Evolutionary conservation across 345 rosid species (phyloP).

Genomic region (Brassica nigra): DNA sequence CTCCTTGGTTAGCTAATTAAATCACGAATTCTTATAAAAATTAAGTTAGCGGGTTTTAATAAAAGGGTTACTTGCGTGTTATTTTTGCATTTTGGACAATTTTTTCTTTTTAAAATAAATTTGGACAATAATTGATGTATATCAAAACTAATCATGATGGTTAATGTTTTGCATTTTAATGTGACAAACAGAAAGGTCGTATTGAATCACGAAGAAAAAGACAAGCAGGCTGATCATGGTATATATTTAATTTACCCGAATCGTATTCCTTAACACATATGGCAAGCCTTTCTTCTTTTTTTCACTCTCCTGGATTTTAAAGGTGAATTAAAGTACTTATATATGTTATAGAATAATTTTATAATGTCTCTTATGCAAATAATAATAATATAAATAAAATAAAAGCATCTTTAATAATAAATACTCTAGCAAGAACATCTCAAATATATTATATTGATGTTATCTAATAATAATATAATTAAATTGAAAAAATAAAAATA

Average conservation of each 20-base stretch:
- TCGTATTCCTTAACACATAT: constrained; percentile 36
- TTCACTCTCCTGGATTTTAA: neutral
- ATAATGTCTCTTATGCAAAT: neutral
- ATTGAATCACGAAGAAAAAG: constrained; percentile 6
- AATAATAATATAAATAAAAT: neutral
- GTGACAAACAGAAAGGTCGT: neutral
- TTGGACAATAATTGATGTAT: neutral
- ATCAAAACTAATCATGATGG: neutral
- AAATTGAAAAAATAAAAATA: neutral
- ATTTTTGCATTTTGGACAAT: neutral
- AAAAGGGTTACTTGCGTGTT: neutral
- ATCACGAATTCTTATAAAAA: neutral
- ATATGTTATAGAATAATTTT: neutral
- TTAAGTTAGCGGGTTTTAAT: neutral
- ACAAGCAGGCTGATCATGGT: constrained; percentile 13
- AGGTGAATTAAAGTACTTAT: neutral
- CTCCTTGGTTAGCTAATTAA: neutral
- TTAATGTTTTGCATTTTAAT: neutral
- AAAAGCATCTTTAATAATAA: neutral
- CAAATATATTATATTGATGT: neutral
- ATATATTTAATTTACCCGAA: constrained; percentile 22
- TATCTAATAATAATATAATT: neutral
- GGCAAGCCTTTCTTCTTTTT: constrained; percentile 7
- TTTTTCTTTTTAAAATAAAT: too few species aligned
- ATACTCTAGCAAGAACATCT: neutral